Evolutionary conservation across 140 eudicot genomes (phyloP).

Genomic region (Erigeron philadelphicus): DNA sequence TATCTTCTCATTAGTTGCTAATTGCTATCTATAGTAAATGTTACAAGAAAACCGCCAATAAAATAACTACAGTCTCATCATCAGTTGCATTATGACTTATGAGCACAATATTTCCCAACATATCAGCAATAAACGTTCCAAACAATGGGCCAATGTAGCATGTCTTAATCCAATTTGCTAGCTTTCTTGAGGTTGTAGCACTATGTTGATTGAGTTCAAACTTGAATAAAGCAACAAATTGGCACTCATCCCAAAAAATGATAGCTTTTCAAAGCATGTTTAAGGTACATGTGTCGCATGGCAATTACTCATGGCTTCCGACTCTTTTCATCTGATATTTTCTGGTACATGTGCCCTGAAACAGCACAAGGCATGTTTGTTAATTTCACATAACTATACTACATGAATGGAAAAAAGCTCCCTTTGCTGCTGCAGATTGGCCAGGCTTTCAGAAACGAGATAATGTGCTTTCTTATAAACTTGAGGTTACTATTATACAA

Average conservation of each 20-base stretch:
- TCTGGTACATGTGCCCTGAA: background rate
- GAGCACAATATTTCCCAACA: slow-evolving; percentile 24
- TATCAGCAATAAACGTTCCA: slow-evolving; percentile 31
- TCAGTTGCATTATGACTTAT: too few relatives aligned
- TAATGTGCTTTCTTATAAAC: background rate
- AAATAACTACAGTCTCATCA: too few relatives aligned
- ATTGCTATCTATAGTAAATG: too few relatives aligned
- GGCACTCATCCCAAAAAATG: slow-evolving; percentile 25
- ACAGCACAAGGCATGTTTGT: background rate
- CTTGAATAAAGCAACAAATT: slow-evolving; percentile 19
- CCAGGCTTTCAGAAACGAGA: background rate
- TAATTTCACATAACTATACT: background rate
- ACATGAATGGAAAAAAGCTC: background rate
- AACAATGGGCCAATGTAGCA: slow-evolving; percentile 22
- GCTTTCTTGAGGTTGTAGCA: slow-evolving; percentile 19
- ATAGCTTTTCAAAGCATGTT: slow-evolving; percentile 33
- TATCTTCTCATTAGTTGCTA: too few relatives aligned
- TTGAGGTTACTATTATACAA: background rate
- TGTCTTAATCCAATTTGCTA: slow-evolving; percentile 15
- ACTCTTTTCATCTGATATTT: background rate
- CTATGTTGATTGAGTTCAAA: slow-evolving; percentile 19
- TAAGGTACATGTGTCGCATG: background rate
- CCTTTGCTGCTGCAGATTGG: background rate
- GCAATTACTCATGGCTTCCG: background rate
- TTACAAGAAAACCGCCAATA: too few relatives aligned